These are phyloP conservation scores for Apostasia shenzhenica DNA, from an alignment of 106 monocot species.

Conservation along the genomic window DNA sequence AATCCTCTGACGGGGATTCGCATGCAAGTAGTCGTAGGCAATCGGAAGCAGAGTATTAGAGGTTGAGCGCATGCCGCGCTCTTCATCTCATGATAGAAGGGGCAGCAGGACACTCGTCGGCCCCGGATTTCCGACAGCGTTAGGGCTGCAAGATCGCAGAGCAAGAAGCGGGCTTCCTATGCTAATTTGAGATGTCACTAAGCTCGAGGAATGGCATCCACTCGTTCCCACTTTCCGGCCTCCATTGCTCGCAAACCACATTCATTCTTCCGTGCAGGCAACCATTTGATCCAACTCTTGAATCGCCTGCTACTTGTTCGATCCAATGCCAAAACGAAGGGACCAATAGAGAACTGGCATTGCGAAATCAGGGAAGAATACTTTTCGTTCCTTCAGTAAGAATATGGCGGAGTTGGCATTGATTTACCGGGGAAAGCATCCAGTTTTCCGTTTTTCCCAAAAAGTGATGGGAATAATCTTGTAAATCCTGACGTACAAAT, in stretches of 20 bases:
- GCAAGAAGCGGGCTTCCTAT: not conserved
- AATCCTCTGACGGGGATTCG: too few relatives aligned
- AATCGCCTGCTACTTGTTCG: not conserved
- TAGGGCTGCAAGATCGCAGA: not conserved
- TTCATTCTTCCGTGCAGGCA: not conserved
- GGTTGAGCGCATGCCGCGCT: too few relatives aligned
- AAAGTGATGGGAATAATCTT: not conserved
- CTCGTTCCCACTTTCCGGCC: too few relatives aligned
- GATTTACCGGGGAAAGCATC: not conserved
- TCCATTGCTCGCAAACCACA: conserved; percentile 1
- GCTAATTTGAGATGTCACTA: not conserved
- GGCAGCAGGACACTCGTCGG: too few relatives aligned
- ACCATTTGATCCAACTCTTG: not conserved
- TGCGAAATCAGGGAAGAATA: too few relatives aligned
- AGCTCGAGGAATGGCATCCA: not conserved
- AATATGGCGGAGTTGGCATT: not conserved
- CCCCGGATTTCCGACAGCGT: too few relatives aligned
- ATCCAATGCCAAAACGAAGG: not conserved
- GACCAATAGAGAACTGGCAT: not conserved
- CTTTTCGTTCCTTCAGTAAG: not conserved
- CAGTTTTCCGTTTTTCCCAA: not conserved
- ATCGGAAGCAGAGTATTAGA: too few relatives aligned
- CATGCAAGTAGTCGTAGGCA: too few relatives aligned
- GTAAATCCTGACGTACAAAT: not conserved
- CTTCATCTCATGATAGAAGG: too few relatives aligned